Percentiles rank a stretch among this genome's conserved stretches.
These are phyloP conservation scores for Bacterosira constricta DNA, from an alignment of 108 stramenopile genomes.

Conservation along the genomic window DNA sequence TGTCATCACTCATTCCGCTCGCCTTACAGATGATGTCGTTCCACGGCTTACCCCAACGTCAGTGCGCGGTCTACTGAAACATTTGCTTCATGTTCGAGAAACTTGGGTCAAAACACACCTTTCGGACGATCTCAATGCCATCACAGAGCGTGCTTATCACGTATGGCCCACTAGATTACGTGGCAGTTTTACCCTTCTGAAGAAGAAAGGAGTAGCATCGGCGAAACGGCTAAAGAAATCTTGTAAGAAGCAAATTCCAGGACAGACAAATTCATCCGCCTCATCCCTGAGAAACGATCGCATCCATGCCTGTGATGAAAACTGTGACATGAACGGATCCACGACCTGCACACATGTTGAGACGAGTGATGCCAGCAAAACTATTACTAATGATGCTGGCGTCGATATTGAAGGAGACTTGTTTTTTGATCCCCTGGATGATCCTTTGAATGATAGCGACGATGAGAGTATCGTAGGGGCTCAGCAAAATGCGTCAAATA, in stretches of 20 bases:
- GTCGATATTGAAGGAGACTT: slow-evolving; percentile 75
- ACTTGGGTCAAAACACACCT: slow-evolving; percentile 88
- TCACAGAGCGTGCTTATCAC: slow-evolving; percentile 71
- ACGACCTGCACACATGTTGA: not conserved
- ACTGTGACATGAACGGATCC: not conserved
- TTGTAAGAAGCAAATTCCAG: slow-evolving; percentile 60
- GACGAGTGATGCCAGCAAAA: slow-evolving; percentile 5
- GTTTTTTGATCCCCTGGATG: slow-evolving; percentile 70
- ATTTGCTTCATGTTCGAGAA: slow-evolving; percentile 84
- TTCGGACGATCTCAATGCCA: slow-evolving; percentile 71
- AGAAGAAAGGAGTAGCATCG: slow-evolving; percentile 27
- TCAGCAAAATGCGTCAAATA: not conserved
- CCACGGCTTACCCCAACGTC: slow-evolving; percentile 91
- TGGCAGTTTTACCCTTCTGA: slow-evolving; percentile 64
- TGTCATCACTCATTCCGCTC: no score
- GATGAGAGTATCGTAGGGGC: slow-evolving; percentile 48
- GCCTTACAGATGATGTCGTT: slow-evolving; percentile 88
- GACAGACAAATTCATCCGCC: not conserved
- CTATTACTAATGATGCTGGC: slow-evolving; percentile 18
- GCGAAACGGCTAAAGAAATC: slow-evolving; percentile 65
- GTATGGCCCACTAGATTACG: slow-evolving; percentile 81
- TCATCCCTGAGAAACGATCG: not conserved
- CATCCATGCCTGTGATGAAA: not conserved
- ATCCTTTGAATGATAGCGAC: slow-evolving; percentile 67
- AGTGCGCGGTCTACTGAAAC: slow-evolving; percentile 84